These are phyloP conservation scores for Penicillium sp. DNA, from an alignment of 2,329 filamentous ascomycete genomes.

Conservation along the genomic window DNA sequence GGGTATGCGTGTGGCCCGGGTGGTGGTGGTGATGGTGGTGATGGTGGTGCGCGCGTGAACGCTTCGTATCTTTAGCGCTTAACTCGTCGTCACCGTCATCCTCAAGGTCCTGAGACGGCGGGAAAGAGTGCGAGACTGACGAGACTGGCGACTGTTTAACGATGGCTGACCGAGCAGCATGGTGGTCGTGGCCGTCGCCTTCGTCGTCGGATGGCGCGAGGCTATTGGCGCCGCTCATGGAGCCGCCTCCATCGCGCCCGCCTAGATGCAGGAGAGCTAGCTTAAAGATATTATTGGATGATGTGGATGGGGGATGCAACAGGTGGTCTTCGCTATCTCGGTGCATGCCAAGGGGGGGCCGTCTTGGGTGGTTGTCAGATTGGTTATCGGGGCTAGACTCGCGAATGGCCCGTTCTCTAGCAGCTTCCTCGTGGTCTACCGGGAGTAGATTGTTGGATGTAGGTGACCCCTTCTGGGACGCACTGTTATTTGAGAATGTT, in stretches of 20 bases:
- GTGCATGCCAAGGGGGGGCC: slow-evolving; percentile 23
- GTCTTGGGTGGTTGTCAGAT: slow-evolving; percentile 11
- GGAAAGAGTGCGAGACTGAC: neutral
- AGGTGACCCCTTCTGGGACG: neutral
- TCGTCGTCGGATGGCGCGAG: slow-evolving; percentile 36
- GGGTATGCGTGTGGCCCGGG: slow-evolving; percentile 13
- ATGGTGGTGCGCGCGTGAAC: slow-evolving; percentile 22
- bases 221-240: slow-evolving; percentile 45
- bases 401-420: slow-evolving; percentile 1
- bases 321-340: slow-evolving; percentile 32
- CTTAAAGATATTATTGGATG: slow-evolving; percentile 21
- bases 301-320: slow-evolving; percentile 24
- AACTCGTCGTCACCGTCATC: slow-evolving; percentile 40
- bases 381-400: slow-evolving; percentile 14
- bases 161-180: slow-evolving; percentile 6
- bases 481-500: slow-evolving; percentile 6
- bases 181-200: slow-evolving; percentile 21
- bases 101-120: slow-evolving; percentile 30
- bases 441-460: neutral
- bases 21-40: slow-evolving; percentile 18
- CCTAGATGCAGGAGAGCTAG: slow-evolving; percentile 36
- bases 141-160: neutral
- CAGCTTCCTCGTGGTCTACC: slow-evolving; percentile 1
- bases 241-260: slow-evolving; percentile 49
- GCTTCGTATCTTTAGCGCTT: slow-evolving; percentile 23